phyloP scores from a whole-genome alignment of 495 filamentous ascomycete genomes.

The Neurospora sp. region DNA sequence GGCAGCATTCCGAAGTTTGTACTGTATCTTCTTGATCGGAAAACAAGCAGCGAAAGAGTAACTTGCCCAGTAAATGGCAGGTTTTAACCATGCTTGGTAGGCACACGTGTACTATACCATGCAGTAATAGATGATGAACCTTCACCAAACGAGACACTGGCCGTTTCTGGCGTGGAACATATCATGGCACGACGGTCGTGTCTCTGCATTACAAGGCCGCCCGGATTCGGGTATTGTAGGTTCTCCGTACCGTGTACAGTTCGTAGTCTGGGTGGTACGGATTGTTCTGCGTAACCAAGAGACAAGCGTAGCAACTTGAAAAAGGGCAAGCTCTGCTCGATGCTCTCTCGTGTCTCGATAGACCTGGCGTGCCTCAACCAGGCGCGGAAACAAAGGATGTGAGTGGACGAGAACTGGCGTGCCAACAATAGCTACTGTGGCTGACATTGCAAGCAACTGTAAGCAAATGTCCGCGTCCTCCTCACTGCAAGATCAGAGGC shows the following conservation, averaged over 20 bases:
- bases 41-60: not conserved
- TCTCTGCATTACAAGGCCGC: not conserved
- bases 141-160: not conserved
- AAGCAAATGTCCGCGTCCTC: not conserved
- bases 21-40: not conserved
- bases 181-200: not conserved
- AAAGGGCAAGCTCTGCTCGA: not conserved
- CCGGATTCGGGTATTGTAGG: not conserved
- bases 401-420: not conserved
- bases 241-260: not conserved
- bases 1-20: not conserved
- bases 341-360: not conserved
- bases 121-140: not conserved
- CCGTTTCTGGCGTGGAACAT: not conserved
- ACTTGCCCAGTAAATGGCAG: not conserved
- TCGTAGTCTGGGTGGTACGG: not conserved
- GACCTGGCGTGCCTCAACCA: not conserved
- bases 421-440: not conserved
- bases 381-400: not conserved
- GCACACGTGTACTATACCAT: not conserved
- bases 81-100: not conserved
- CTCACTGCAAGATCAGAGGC: not conserved
- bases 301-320: slow-evolving; percentile 10
- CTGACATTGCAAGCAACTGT: not conserved
- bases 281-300: not conserved